Percentiles rank a stretch among this genome's conserved stretches.
These are phyloP conservation scores for Scutellospora calospora DNA, from an alignment of 371 early-diverging fungal genomes.

Conservation along the genomic window DNA sequence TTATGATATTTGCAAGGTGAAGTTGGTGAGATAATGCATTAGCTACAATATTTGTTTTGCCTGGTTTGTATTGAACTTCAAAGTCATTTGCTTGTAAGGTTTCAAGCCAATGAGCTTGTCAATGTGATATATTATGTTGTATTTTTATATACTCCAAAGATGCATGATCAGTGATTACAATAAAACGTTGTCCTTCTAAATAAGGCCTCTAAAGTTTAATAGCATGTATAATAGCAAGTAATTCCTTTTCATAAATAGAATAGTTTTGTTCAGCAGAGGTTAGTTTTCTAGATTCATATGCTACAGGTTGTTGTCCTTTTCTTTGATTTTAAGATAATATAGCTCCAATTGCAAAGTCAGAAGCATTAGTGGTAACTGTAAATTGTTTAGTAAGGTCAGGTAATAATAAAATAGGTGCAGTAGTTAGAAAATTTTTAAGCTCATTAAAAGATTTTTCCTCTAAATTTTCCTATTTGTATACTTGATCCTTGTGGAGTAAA, in stretches of 20 bases:
- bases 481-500: constrained; percentile 49
- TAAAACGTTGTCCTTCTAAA: constrained; percentile 44
- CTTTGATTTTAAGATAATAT: constrained; percentile 41
- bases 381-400: constrained; percentile 43
- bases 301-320: constrained; percentile 46
- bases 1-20: constrained; percentile 36
- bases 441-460: constrained; percentile 48
- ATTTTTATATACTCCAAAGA: constrained; percentile 22
- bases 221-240: too few species aligned
- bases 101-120: constrained; percentile 25
- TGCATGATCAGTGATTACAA: constrained; percentile 19
- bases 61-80: too few species aligned
- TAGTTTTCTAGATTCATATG: constrained; percentile 49
- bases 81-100: too few species aligned
- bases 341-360: too few species aligned
- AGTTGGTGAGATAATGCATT: constrained; percentile 48
- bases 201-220: constrained; percentile 50
- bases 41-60: too few species aligned
- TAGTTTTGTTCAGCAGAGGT: constrained; percentile 48
- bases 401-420: constrained; percentile 33
- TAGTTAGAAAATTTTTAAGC: constrained; percentile 55
- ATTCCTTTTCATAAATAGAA: too few species aligned
- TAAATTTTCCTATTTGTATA: constrained; percentile 50
- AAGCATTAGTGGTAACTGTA: constrained; percentile 32
- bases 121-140: neutral